These are phyloP conservation scores for Lumnitzera racemosa DNA, from an alignment of 345 rosid genomes.

Conservation along the genomic window DNA sequence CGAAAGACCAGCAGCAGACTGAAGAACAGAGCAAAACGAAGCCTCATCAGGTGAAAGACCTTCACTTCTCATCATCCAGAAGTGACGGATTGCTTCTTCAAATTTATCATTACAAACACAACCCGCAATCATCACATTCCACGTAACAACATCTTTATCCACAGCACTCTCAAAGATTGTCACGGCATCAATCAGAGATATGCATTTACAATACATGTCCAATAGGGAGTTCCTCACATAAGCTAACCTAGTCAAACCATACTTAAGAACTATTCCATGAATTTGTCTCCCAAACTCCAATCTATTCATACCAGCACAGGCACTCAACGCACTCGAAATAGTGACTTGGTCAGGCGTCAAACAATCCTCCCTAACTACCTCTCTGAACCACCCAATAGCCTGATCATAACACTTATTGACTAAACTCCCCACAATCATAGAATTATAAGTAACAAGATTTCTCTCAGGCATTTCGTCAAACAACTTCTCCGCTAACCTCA, in stretches of 20 bases:
- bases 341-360: conserved; percentile 25
- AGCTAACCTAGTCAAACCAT: conserved; percentile 13
- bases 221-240: conserved; percentile 33
- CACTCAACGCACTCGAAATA: conserved; percentile 31
- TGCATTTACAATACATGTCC: conserved; percentile 29
- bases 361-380: conserved; percentile 18
- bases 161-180: conserved; percentile 13
- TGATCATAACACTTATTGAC: conserved; percentile 12
- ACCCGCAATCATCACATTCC: conserved; percentile 37
- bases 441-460: conserved; percentile 37
- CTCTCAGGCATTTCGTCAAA: conserved; percentile 38
- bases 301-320: conserved; percentile 24
- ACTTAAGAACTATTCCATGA: conserved; percentile 26
- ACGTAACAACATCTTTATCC: conserved; percentile 21
- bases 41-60: conserved; percentile 32
- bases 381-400: conserved; percentile 15
- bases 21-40: conserved; percentile 31
- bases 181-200: conserved; percentile 22
- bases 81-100: conserved; percentile 28
- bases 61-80: conserved; percentile 25
- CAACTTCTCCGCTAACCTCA: conserved; percentile 24
- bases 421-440: conserved; percentile 34
- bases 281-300: conserved; percentile 29
- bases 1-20: conserved; percentile 33
- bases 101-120: conserved; percentile 16